Evolutionary conservation across 306 rosid genomes (phyloP).

Genomic region (Lathyrus sativus): DNA sequence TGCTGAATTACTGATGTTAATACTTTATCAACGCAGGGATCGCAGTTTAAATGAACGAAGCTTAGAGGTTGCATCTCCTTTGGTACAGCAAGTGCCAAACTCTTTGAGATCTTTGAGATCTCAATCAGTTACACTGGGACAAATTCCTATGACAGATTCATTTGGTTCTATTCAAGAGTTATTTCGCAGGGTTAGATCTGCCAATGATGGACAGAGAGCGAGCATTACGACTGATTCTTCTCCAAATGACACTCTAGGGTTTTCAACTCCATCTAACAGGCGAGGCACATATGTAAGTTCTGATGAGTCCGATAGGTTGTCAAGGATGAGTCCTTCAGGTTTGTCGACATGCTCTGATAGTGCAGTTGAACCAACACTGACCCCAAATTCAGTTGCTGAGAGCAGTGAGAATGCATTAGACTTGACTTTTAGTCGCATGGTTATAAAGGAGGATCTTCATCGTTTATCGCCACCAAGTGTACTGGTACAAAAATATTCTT

Average conservation of each 20-base stretch:
- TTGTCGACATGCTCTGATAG: constrained; percentile 55
- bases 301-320: constrained; percentile 42
- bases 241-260: constrained; percentile 42
- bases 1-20: constrained; percentile 52
- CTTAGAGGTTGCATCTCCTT: constrained; percentile 45
- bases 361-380: constrained; percentile 43
- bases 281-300: constrained; percentile 38
- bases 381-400: constrained; percentile 44
- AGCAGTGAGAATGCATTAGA: constrained; percentile 48
- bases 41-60: constrained; percentile 42
- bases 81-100: constrained; percentile 50
- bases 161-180: constrained; percentile 47
- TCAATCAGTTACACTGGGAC: constrained; percentile 47
- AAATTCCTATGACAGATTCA: constrained; percentile 26
- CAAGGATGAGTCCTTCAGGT: constrained; percentile 57
- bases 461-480: constrained; percentile 67
- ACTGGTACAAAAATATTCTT: constrained; percentile 42
- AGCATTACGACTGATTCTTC: constrained; percentile 41
- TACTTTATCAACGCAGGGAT: constrained; percentile 49
- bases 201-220: constrained; percentile 39
- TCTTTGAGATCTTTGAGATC: constrained; percentile 50
- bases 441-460: constrained; percentile 38
- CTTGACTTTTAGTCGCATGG: constrained; percentile 32
- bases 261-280: constrained; percentile 42
- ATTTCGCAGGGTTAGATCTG: constrained; percentile 55